These are phyloP conservation scores for Fusarium irregulare DNA, from an alignment of 2,329 filamentous ascomycete genomes.

Conservation along the genomic window DNA sequence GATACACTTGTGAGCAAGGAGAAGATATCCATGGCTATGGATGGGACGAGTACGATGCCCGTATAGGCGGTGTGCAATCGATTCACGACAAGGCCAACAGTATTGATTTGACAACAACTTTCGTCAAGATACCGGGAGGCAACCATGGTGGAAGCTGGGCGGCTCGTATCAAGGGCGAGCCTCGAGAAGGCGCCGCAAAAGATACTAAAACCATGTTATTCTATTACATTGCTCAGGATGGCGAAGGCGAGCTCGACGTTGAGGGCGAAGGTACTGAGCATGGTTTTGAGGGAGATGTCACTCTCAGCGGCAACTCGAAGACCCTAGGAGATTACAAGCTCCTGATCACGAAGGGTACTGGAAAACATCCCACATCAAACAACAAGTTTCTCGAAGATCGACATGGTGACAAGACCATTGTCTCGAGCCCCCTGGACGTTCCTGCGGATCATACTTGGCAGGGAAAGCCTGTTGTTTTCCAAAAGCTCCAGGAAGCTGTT, in stretches of 20 bases:
- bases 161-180: constrained; percentile 83
- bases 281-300: constrained; percentile 71
- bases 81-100: constrained; percentile 91
- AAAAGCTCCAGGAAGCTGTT: constrained; percentile 63
- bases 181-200: constrained; percentile 73
- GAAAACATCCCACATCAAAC: constrained; percentile 69
- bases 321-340: constrained; percentile 84
- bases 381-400: constrained; percentile 76
- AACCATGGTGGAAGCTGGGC: constrained; percentile 91
- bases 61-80: constrained; percentile 86
- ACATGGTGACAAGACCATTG: constrained; percentile 79
- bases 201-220: constrained; percentile 80
- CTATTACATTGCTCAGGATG: constrained; percentile 87
- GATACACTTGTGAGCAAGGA: constrained; percentile 96
- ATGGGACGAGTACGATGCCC: constrained; percentile 96
- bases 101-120: constrained; percentile 91
- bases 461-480: constrained; percentile 73
- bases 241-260: constrained; percentile 72
- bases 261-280: constrained; percentile 62
- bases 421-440: constrained; percentile 73
- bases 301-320: constrained; percentile 74
- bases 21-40: constrained; percentile 95
- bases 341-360: constrained; percentile 76
- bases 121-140: constrained; percentile 91
- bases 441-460: constrained; percentile 83